These are phyloP conservation scores for Boletus tylopilopsis DNA, from an alignment of 768 basidiomycete genomes.

Conservation along the genomic window DNA sequence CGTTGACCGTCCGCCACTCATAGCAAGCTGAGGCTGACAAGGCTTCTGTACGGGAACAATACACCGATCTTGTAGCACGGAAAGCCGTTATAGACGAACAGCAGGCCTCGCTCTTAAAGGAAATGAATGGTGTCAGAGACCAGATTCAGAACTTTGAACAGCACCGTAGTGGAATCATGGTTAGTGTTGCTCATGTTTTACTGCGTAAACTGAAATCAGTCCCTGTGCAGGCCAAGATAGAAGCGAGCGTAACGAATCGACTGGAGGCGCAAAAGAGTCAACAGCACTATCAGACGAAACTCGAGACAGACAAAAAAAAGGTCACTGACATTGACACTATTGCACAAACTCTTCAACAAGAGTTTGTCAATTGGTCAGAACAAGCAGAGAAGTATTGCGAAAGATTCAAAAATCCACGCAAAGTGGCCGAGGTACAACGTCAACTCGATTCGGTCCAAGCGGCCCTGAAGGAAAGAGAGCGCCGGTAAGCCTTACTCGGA, in stretches of 20 bases:
- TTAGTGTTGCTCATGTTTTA: constrained; percentile 28
- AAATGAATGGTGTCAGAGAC: constrained; percentile 44
- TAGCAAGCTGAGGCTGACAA: constrained; percentile 60
- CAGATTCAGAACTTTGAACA: constrained; percentile 53
- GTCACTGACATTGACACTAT: constrained; percentile 43
- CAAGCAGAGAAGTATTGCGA: constrained; percentile 63
- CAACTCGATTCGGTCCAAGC: constrained; percentile 59
- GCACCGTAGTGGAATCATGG: constrained; percentile 39
- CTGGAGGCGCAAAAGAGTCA: constrained; percentile 47
- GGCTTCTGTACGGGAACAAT: constrained; percentile 44
- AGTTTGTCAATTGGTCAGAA: constrained; percentile 64
- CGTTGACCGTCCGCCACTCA: constrained; percentile 2
- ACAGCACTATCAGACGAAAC: constrained; percentile 49
- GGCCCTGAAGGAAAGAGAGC: constrained; percentile 65
- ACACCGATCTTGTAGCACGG: constrained; percentile 39
- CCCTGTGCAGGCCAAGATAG: constrained; percentile 44
- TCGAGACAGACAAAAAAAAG: constrained; percentile 45
- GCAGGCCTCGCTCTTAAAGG: constrained; percentile 40
- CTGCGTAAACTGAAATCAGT: neutral
- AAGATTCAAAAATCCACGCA: constrained; percentile 55
- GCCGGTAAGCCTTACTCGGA: constrained; percentile 38
- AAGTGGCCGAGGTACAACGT: constrained; percentile 51
- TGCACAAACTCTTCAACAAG: constrained; percentile 50
- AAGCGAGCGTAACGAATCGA: constrained; percentile 46
- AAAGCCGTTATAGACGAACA: constrained; percentile 46